phyloP scores from a whole-genome alignment of 176 grass and related monocot species.

The Musa acuminata region DNA sequence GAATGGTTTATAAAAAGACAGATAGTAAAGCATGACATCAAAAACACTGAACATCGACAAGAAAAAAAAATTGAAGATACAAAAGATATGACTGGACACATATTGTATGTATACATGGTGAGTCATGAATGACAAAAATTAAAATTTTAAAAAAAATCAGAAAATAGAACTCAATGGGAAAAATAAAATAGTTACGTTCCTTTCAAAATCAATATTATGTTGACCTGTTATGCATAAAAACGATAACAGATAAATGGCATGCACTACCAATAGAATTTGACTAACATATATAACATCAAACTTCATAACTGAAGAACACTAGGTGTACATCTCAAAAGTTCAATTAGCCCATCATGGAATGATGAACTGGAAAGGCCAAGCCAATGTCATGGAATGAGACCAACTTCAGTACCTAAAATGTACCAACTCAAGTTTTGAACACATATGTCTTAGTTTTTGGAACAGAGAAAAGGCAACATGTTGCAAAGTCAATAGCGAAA shows the following conservation, averaged over 20 bases:
- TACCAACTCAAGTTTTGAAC: background rate
- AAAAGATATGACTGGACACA: background rate
- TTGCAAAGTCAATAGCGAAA: too few relatives aligned
- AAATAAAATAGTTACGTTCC: too few relatives aligned
- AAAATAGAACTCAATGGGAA: background rate
- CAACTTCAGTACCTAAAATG: background rate
- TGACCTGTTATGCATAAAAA: too few relatives aligned
- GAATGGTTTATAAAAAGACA: too few relatives aligned
- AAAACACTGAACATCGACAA: background rate
- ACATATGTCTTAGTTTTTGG: too few relatives aligned
- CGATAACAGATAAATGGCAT: too few relatives aligned
- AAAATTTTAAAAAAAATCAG: background rate
- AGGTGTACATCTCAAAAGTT: background rate
- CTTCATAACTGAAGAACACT: background rate
- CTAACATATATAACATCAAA: too few relatives aligned
- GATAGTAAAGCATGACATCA: too few relatives aligned
- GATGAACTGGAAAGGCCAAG: background rate
- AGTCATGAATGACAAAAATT: background rate
- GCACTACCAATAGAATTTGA: too few relatives aligned
- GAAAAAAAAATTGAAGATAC: background rate
- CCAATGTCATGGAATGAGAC: background rate
- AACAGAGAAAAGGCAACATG: too few relatives aligned
- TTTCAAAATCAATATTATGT: too few relatives aligned
- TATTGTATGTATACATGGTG: background rate
- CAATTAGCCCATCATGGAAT: background rate